Conservation (phyloP, 805 yeast species). For the Saccharomycopsis fibuligera region DNA sequence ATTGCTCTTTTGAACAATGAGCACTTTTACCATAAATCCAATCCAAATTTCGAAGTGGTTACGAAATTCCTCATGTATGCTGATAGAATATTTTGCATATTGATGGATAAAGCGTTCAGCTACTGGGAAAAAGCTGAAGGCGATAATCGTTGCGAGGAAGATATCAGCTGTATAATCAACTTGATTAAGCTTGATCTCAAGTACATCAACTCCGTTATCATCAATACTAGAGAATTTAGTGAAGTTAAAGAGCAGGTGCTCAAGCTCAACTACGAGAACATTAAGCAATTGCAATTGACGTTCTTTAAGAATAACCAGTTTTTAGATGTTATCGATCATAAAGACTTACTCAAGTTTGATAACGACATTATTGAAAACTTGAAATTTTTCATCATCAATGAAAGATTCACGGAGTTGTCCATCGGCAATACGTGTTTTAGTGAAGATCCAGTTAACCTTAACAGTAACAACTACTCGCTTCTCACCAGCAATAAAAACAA, state of each 20-base stretch:
- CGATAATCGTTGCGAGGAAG: constrained; percentile 2
- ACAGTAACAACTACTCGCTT: too few species aligned
- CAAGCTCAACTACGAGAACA: constrained; percentile 13
- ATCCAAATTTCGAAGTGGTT: neutral
- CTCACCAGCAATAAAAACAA: neutral
- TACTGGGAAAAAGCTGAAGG: constrained; percentile 17
- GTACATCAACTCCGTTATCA: constrained; percentile 7
- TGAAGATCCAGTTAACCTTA: constrained; percentile 8
- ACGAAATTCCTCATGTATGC: neutral
- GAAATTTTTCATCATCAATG: constrained; percentile 12
- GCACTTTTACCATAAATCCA: neutral
- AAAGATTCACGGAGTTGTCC: constrained; percentile 15
- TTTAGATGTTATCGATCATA: neutral
- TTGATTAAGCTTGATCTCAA: constrained; percentile 17
- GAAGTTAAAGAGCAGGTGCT: neutral
- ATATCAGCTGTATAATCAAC: constrained; percentile 11
- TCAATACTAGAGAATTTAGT: neutral
- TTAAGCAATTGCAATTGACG: constrained; percentile 11
- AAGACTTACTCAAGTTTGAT: constrained; percentile 10
- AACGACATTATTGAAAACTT: constrained; percentile 8
- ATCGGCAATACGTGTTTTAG: constrained; percentile 15
- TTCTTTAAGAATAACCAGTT: constrained; percentile 17
- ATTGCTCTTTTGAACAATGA: neutral
- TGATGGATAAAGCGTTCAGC: constrained; percentile 10
- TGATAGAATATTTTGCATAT: constrained; percentile 3